Percentiles rank a stretch among this genome's conserved stretches.
These are phyloP conservation scores for Ascobolus immersus DNA, from an alignment of 495 filamentous ascomycete genomes.

Conservation along the genomic window DNA sequence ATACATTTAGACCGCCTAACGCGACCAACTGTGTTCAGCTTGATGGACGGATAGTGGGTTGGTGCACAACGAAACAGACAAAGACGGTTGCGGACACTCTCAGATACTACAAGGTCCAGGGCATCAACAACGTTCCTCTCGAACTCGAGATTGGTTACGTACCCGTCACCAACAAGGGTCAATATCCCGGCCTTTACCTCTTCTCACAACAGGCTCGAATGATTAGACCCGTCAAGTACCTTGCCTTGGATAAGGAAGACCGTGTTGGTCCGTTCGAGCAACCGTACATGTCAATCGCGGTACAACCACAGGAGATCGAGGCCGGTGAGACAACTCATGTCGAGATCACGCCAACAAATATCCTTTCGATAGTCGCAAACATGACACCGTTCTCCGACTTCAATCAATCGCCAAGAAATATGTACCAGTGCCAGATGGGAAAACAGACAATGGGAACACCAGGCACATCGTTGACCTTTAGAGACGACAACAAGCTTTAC, in stretches of 20 bases:
- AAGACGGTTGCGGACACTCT: constrained; percentile 55
- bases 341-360: constrained; percentile 85
- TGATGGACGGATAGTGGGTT: constrained; percentile 72
- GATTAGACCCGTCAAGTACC: constrained; percentile 75
- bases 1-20: constrained; percentile 42
- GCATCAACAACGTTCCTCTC: constrained; percentile 54
- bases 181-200: constrained; percentile 90
- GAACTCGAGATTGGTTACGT: constrained; percentile 81
- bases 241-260: constrained; percentile 60
- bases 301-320: constrained; percentile 56
- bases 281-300: constrained; percentile 94
- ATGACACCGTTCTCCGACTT: constrained; percentile 98
- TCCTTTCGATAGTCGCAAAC: constrained; percentile 90
- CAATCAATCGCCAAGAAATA: constrained; percentile 95
- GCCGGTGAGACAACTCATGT: constrained; percentile 75
- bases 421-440: constrained; percentile 99
- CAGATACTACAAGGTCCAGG: constrained; percentile 85
- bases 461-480: constrained; percentile 56
- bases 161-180: constrained; percentile 60
- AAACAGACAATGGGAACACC: constrained; percentile 98
- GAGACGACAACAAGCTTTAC: constrained; percentile 93
- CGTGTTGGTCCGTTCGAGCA: constrained; percentile 83
- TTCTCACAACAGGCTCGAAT: constrained; percentile 63
- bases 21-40: constrained; percentile 73
- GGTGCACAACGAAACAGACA: constrained; percentile 61